Base-by-base conservation (phyloP, 1,284 basidiomycete species). In the Ganoderma leucocontextum region DNA sequence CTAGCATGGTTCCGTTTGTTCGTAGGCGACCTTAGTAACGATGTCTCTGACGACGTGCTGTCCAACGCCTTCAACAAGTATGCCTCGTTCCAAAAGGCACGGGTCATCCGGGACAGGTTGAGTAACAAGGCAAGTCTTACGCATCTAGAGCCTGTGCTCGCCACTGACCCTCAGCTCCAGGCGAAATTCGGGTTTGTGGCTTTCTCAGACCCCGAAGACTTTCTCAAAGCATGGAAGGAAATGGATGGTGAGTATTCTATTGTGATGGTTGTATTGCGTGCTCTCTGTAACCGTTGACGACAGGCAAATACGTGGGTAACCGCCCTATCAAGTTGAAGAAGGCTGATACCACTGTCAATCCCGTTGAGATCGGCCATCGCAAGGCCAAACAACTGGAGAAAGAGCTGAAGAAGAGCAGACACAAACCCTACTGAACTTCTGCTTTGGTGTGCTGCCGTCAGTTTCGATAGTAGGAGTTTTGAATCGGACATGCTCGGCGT, bases 151-250 rank as follows among this genome's bases (percentile, higher is more conserved):
- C 33, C 52, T 15, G 53, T 59, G 55, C 29, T 41, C 62, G 41
- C 62, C 29, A 6, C 36, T 60, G 58, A 60, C 58, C 9, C n/a
- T 41, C 22, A 9, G 36, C 60, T 69, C 35, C 75, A 99, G 94
- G 95, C 96, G 0, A 98, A 96, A 80, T 99, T 93, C 77, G 98
- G 96, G 0, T 99, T 99, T 77, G 96, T 99, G 42, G 95, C 96
- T 0, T 99, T 99, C 80, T 95, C 95, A 66, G 98, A 99, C 77
- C 98, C 98, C 0, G 97, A 99, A 82, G 98, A 99, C 80, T 99
- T 99, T 79, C 80, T 99, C 68, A 96, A 90, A 75, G 98, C 98
- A 8, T 99, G 98, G 98, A 99, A 99, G 79, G 96, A 99, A 80
- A 99, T 99, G 96, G 95, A 99, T 80, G 97, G 97, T 93, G 75